phyloP scores from a whole-genome alignment of 805 yeast species.

The Metschnikowia arizonensis region DNA sequence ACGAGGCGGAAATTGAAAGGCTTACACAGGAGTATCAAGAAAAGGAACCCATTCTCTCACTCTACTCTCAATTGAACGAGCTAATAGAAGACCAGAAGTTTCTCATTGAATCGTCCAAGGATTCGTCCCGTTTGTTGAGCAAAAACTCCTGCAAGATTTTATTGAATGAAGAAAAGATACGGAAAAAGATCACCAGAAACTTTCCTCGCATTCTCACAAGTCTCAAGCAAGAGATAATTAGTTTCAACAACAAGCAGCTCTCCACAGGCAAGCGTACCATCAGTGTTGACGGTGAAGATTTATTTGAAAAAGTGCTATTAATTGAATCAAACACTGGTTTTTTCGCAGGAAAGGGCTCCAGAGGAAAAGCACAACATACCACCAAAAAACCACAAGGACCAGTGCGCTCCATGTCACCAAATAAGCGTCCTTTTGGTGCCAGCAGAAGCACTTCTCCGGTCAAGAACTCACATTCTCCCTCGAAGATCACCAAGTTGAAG shows the following conservation, averaged over 20 bases:
- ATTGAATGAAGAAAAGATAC: conserved; percentile 70
- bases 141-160: conserved; percentile 76
- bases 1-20: conserved; percentile 56
- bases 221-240: conserved; percentile 44
- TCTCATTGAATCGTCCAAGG: conserved; percentile 67
- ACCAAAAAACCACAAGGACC: background rate
- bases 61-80: conserved; percentile 52
- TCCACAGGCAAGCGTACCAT: conserved; percentile 22
- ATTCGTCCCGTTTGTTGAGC: conserved; percentile 72
- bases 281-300: conserved; percentile 46
- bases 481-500: conserved; percentile 9
- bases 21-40: conserved; percentile 48
- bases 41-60: conserved; percentile 51
- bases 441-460: conserved; percentile 13
- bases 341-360: conserved; percentile 6
- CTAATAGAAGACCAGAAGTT: conserved; percentile 57
- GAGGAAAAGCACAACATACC: conserved; percentile 3
- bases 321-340: conserved; percentile 25
- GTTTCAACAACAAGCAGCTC: conserved; percentile 41
- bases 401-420: conserved; percentile 8
- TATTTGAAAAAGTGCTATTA: conserved; percentile 34
- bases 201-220: conserved; percentile 60
- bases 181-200: conserved; percentile 63
- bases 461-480: conserved; percentile 9
- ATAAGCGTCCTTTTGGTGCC: conserved; percentile 3